These are phyloP conservation scores for Cinnamomum micranthum DNA, from an alignment of 164 flowering plant species.

Conservation along the genomic window DNA sequence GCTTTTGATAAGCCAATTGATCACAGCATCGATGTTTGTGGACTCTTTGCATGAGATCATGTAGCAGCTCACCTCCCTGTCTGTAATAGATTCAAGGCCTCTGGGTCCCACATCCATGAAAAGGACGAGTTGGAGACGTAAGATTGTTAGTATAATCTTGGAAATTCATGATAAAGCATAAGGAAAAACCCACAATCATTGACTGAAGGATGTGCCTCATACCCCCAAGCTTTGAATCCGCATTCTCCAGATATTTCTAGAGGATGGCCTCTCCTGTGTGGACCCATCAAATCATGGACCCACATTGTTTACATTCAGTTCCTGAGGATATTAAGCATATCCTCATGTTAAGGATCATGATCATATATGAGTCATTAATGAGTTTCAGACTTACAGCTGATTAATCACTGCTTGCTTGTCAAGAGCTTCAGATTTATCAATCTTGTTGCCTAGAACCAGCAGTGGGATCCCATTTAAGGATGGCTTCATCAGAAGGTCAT, in stretches of 20 bases:
- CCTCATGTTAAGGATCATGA: not conserved
- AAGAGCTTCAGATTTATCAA: slow-evolving; percentile 91
- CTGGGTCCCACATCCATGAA: slow-evolving; percentile 25
- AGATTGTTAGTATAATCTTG: not conserved
- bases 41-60: slow-evolving; percentile 93
- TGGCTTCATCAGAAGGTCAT: slow-evolving; percentile 68
- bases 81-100: slow-evolving; percentile 52
- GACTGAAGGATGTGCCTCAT: not conserved
- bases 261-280: not conserved
- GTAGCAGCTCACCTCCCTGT: slow-evolving; percentile 84
- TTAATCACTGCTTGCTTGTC: slow-evolving; percentile 77
- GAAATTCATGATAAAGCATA: not conserved
- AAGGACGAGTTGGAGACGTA: not conserved
- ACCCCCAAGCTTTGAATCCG: not conserved
- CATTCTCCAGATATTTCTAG: not conserved
- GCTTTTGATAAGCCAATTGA: slow-evolving; percentile 87
- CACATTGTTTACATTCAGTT: not conserved
- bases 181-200: not conserved
- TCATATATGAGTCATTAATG: not conserved
- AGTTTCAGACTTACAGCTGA: slow-evolving; percentile 58
- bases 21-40: slow-evolving; percentile 65
- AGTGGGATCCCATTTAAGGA: slow-evolving; percentile 73
- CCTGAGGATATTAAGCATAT: not conserved
- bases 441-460: slow-evolving; percentile 82
- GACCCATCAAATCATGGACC: not conserved